Evolutionary conservation across 2,329 filamentous ascomycete genomes (phyloP).

Genomic region (Trichophaea hybrida): DNA sequence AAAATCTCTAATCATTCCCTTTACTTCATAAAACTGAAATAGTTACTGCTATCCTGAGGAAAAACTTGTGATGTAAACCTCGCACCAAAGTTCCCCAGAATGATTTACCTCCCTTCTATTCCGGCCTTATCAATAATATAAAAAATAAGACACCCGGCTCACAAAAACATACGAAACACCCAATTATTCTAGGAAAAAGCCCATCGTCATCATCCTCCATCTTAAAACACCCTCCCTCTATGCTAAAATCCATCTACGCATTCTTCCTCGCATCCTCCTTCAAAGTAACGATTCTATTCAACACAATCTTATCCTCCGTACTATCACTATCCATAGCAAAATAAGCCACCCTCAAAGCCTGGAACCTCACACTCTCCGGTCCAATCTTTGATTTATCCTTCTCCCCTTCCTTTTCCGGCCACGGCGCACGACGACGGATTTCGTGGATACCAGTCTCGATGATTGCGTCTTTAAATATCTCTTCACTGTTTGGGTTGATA

Average conservation of each 20-base stretch:
- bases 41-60: too few species aligned
- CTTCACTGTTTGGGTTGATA: constrained; percentile 70
- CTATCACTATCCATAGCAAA: constrained; percentile 71
- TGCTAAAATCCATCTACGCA: neutral
- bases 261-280: constrained; percentile 71
- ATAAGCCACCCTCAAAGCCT: constrained; percentile 78
- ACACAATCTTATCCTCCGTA: constrained; percentile 61
- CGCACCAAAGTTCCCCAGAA: too few species aligned
- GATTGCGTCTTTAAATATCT: constrained; percentile 62
- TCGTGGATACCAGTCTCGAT: constrained; percentile 75
- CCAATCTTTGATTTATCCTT: constrained; percentile 46
- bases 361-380: constrained; percentile 69
- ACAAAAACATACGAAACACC: too few species aligned
- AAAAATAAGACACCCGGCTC: too few species aligned
- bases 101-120: too few species aligned
- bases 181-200: too few species aligned
- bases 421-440: constrained; percentile 56
- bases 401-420: constrained; percentile 67
- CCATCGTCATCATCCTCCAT: too few species aligned
- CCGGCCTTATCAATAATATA: too few species aligned
- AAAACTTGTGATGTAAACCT: too few species aligned
- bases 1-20: too few species aligned
- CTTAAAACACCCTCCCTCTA: too few species aligned
- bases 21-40: too few species aligned
- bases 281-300: constrained; percentile 83